Evolutionary conservation across 148 eudicot species (phyloP), one percentile per base, ranked within the genome.

Genomic region (Agrostemma githago): DNA sequence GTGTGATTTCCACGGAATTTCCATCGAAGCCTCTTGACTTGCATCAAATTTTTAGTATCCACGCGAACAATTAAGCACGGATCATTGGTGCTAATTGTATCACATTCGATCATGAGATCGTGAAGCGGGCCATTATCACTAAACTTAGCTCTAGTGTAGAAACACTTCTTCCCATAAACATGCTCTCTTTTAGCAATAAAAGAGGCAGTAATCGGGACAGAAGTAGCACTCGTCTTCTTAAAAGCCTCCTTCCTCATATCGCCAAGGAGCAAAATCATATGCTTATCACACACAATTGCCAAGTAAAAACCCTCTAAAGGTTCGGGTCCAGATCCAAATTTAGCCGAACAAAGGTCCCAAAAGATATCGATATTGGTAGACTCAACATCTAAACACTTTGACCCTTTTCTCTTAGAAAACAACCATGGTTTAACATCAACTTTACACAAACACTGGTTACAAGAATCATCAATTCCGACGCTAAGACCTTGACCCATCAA

Each of bases 401-500:
- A 87, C 67, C 90, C 90, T 83, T 79, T 87, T 68, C 78, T 85
- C 84, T 87, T 87, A 41, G 90, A 87, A 77, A 87, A 87, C 75
- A 85, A 83, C 88, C 88, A 87, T 51, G 88, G 88, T 57, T 85
- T 87, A 37, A 87, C 74, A 73, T 87, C 90, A 76, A 82, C 84
- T 80, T 87, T 87, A 78, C 88, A 87, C 42, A 85, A 67, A 66
- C 82, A 83, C 12, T 79, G 88, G 39, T 87, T 87, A 59, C 68
- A 74, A 20, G 80, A 79, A 87, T 85, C 88, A 76, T 87, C 88
- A 78, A 87, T 85, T 46, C 82, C 90, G 69, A 87, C 84, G 76
- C 88, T 82, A 17, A 87, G 62, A 48, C 88, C 86, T 85, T 85
- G 90, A 41, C 90, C 90, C 86, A 87, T 87, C 85, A 87, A 82